Conservation (phyloP, 139 green algal genomes). For the Micractinium sp. region DNA sequence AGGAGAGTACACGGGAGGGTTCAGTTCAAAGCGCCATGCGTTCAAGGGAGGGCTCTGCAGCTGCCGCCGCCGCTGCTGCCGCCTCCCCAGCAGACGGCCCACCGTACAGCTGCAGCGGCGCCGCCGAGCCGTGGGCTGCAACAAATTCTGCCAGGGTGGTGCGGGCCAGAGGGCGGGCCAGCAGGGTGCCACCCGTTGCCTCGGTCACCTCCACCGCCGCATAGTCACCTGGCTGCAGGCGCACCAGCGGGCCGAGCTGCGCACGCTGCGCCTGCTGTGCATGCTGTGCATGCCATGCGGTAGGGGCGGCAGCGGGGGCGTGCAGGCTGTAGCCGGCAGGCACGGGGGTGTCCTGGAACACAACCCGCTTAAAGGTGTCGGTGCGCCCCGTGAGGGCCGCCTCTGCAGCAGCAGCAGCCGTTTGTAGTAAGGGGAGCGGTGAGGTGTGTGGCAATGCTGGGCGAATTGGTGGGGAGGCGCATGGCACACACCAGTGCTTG, state of each 20-base stretch:
- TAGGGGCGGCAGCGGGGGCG: too few relatives aligned
- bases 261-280: too few relatives aligned
- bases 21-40: too few relatives aligned
- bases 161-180: slow-evolving; percentile 43
- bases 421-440: too few relatives aligned
- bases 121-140: slow-evolving; percentile 46
- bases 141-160: slow-evolving; percentile 65
- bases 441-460: not conserved
- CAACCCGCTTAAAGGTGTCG: slow-evolving; percentile 75
- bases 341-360: slow-evolving; percentile 53
- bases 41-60: not conserved
- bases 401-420: not conserved
- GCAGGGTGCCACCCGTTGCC: slow-evolving; percentile 47
- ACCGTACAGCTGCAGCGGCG: slow-evolving; percentile 9
- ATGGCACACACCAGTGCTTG: not conserved
- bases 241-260: slow-evolving; percentile 15
- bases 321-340: slow-evolving; percentile 22
- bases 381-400: slow-evolving; percentile 64
- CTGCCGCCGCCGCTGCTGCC: not conserved
- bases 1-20: too few relatives aligned
- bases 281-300: not conserved
- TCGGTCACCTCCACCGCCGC: slow-evolving; percentile 56
- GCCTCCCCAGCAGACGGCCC: not conserved
- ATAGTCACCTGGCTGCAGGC: slow-evolving; percentile 66
- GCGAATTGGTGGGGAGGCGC: too few relatives aligned